phyloP scores from a whole-genome alignment of 345 rosid genomes.

The Eucalyptus erythrocorys region DNA sequence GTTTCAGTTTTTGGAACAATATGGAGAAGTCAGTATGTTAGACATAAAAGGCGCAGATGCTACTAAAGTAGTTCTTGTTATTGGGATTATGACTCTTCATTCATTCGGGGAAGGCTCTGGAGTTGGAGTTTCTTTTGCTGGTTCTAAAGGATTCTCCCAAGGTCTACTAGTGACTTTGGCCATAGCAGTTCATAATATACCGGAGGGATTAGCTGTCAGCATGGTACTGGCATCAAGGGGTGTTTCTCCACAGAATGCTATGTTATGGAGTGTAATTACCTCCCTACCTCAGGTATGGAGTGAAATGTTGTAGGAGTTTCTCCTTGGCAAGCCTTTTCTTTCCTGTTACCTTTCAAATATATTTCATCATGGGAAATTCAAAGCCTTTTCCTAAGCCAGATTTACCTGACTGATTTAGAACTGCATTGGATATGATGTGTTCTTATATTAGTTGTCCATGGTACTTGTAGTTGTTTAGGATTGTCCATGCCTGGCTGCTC shows the following conservation, averaged over 20 bases:
- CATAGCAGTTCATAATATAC: slow-evolving; percentile 96
- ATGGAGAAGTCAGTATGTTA: slow-evolving; percentile 97
- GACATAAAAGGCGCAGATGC: slow-evolving; percentile 99
- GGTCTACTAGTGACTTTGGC: slow-evolving; percentile 98
- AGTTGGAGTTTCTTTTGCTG: slow-evolving; percentile 99
- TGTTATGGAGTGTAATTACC: slow-evolving; percentile 98
- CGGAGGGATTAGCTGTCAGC: slow-evolving; percentile 98
- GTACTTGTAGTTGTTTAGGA: neutral
- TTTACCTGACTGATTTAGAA: neutral
- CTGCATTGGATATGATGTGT: neutral
- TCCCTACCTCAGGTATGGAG: slow-evolving; percentile 87
- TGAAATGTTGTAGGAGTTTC: neutral
- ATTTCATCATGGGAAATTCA: neutral
- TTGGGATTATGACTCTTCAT: slow-evolving; percentile 99
- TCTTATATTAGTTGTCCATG: neutral
- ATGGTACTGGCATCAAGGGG: slow-evolving; percentile 99
- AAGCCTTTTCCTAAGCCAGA: neutral
- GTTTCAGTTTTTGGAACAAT: slow-evolving; percentile 83
- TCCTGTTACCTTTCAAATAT: neutral
- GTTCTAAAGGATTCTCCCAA: slow-evolving; percentile 92
- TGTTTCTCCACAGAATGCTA: slow-evolving; percentile 97
- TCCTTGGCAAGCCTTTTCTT: neutral
- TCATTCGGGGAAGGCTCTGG: slow-evolving; percentile 99
- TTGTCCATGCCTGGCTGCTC: neutral
- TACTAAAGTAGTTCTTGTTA: slow-evolving; percentile 83